Conservation (phyloP, 208 protist genomes). For the Trypanosoma rangeli region DNA sequence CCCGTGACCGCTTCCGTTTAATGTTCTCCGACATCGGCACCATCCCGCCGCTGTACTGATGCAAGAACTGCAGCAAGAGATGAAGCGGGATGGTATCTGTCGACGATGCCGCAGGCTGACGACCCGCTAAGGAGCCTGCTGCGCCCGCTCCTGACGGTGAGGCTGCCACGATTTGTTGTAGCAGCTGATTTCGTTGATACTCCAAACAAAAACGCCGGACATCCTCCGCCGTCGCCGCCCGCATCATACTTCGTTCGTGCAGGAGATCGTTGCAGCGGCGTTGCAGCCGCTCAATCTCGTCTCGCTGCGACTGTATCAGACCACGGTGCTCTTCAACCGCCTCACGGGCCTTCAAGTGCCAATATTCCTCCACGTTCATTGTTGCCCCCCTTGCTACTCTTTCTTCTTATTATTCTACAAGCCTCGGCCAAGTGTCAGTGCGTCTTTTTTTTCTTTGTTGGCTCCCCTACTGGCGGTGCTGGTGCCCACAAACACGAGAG, state of each 20-base stretch:
- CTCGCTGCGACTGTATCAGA: conserved; percentile 53
- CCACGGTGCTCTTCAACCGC: conserved; percentile 59
- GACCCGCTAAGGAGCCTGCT: conserved; percentile 2
- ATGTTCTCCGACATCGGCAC: conserved; percentile 46
- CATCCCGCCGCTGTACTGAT: conserved; percentile 80
- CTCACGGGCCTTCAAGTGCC: conserved; percentile 39
- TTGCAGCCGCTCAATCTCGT: conserved; percentile 69
- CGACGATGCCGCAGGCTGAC: neutral
- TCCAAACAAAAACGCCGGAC: conserved; percentile 66
- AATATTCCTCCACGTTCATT: conserved; percentile 70
- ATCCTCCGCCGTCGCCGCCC: conserved; percentile 63
- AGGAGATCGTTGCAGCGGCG: conserved; percentile 63
- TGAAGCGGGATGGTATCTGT: conserved; percentile 48
- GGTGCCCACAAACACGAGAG: neutral
- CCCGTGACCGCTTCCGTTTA: conserved; percentile 62
- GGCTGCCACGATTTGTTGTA: conserved; percentile 15
- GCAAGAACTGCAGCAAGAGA: conserved; percentile 57
- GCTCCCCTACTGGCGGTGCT: neutral
- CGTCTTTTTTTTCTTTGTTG: neutral
- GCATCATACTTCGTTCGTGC: conserved; percentile 63
- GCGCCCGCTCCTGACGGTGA: conserved; percentile 27
- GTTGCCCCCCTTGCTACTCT: neutral
- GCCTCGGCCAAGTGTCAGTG: no score
- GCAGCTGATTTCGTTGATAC: conserved; percentile 39
- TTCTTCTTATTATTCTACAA: conserved; percentile 18